Conservation (phyloP, 176 grass and related monocot species). For the sorghum (Sorghum bicolor) region DNA sequence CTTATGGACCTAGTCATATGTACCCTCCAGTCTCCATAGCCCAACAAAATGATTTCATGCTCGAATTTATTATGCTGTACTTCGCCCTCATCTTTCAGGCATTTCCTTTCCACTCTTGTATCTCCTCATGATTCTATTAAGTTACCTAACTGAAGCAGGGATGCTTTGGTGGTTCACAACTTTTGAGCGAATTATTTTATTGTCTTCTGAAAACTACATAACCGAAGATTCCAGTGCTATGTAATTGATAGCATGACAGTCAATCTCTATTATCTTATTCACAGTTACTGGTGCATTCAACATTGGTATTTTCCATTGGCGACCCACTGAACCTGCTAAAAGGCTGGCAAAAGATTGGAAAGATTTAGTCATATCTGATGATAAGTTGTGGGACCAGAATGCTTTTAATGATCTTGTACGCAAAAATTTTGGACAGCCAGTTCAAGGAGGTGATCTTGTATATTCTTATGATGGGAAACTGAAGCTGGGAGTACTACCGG, state of each 20-base stretch:
- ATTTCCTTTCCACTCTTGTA: neutral
- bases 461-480: slow-evolving; percentile 90
- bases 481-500: slow-evolving; percentile 90
- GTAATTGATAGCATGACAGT: neutral
- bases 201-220: neutral
- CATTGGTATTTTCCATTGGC: slow-evolving; percentile 98
- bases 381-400: slow-evolving; percentile 89
- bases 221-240: neutral
- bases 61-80: neutral
- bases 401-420: slow-evolving; percentile 88
- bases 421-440: slow-evolving; percentile 59
- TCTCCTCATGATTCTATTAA: neutral
- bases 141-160: neutral
- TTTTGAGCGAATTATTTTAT: neutral
- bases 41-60: neutral
- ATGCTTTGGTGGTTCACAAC: neutral
- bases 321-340: slow-evolving; percentile 79
- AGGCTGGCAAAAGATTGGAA: slow-evolving; percentile 93
- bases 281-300: slow-evolving; percentile 87
- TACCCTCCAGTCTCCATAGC: neutral
- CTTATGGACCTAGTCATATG: neutral
- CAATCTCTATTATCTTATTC: slow-evolving; percentile 12
- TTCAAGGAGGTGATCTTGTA: slow-evolving; percentile 66
- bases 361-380: slow-evolving; percentile 73
- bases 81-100: neutral